Evolutionary conservation across 441 rosid genomes (phyloP).

Genomic region (Mallotus japonicus): DNA sequence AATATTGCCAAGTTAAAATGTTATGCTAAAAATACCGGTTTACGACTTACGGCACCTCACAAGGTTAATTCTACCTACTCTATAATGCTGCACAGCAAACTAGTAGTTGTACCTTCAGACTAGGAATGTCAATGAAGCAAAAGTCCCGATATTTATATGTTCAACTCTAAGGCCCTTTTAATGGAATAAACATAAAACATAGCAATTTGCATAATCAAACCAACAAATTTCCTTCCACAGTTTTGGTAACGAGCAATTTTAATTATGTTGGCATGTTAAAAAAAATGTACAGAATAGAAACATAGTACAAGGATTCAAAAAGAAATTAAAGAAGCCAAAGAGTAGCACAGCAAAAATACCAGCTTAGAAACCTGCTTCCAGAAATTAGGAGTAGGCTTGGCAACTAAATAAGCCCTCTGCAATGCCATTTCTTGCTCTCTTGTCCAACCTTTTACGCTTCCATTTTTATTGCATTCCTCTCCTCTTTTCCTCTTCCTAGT

Average conservation of each 20-base stretch:
- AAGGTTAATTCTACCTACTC: not conserved
- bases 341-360: conserved; percentile 39
- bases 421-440: conserved; percentile 61
- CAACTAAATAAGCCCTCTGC: conserved; percentile 66
- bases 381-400: conserved; percentile 77
- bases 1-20: too few relatives aligned
- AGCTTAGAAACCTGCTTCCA: conserved; percentile 90
- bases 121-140: not conserved
- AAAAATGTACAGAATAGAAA: too few relatives aligned
- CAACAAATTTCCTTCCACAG: too few relatives aligned
- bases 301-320: too few relatives aligned
- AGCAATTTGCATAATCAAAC: too few relatives aligned
- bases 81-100: not conserved
- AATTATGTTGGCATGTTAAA: too few relatives aligned
- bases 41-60: too few relatives aligned
- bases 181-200: not conserved
- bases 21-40: too few relatives aligned
- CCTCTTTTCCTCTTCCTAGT: conserved; percentile 35
- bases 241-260: too few relatives aligned
- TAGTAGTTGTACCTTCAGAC: not conserved
- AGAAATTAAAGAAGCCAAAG: not conserved
- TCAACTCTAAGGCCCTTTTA: not conserved
- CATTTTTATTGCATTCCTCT: conserved; percentile 18
- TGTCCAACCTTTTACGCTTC: conserved; percentile 47
- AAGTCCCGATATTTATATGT: too few relatives aligned